Percentiles rank a stretch among this genome's conserved stretches.
These are phyloP conservation scores for Dinochytrium kinnereticum DNA, from an alignment of 371 early-diverging fungal genomes.

Conservation along the genomic window DNA sequence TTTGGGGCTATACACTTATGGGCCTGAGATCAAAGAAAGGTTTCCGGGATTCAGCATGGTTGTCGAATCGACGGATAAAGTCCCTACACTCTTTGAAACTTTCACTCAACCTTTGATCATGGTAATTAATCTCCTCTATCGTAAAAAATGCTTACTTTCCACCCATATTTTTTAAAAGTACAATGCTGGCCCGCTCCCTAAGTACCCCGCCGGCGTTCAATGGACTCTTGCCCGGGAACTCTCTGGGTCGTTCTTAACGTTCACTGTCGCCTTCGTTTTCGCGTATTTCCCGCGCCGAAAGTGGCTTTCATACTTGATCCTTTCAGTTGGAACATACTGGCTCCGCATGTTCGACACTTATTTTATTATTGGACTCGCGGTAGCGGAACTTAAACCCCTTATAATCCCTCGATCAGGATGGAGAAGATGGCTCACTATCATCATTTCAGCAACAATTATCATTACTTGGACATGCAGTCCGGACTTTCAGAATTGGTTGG, in stretches of 20 bases:
- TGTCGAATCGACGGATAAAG: not conserved
- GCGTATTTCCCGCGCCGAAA: conserved; percentile 3
- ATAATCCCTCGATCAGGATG: not conserved
- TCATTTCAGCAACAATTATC: not conserved
- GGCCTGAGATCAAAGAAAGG: not conserved
- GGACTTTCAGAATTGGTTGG: not conserved
- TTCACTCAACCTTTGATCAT: conserved; percentile 11
- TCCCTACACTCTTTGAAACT: conserved; percentile 7
- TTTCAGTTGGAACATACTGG: not conserved
- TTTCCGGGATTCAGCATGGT: not conserved
- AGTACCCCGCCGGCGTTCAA: conserved; percentile 11
- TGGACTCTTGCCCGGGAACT: conserved; percentile 15
- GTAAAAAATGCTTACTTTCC: not conserved
- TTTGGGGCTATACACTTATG: not conserved
- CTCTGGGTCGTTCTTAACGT: conserved; percentile 11
- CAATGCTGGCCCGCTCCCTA: not conserved
- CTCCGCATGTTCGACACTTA: not conserved
- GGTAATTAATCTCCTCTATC: not conserved
- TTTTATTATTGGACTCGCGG: not conserved
- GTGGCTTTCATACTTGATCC: not conserved
- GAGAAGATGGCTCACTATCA: not conserved
- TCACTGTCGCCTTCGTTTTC: not conserved
- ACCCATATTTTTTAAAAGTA: not conserved
- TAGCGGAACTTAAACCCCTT: not conserved
- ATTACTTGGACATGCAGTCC: not conserved